These are phyloP conservation scores for Skeletonema menzelii DNA, from an alignment of 108 stramenopile genomes.

Conservation along the genomic window DNA sequence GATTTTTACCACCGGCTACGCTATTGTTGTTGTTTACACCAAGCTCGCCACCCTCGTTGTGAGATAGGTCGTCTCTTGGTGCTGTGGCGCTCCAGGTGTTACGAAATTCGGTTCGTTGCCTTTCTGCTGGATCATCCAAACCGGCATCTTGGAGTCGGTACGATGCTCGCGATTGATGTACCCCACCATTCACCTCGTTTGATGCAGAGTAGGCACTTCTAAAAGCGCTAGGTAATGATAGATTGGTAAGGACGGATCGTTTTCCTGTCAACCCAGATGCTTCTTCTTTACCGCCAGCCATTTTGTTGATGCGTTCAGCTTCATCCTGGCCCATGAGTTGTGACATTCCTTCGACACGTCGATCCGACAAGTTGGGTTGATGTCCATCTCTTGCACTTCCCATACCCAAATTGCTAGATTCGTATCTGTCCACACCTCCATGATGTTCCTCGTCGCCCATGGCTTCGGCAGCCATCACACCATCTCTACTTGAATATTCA, in stretches of 20 bases:
- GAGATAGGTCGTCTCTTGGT: conserved; percentile 29
- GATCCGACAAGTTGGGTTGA: conserved; percentile 3
- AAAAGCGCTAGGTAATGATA: conserved; percentile 44
- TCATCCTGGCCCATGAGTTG: conserved; percentile 42
- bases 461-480: not conserved
- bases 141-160: conserved; percentile 12
- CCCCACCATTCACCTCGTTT: conserved; percentile 15
- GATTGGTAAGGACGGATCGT: conserved; percentile 31
- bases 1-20: not conserved
- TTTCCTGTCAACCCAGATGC: conserved; percentile 15
- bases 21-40: not conserved
- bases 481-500: conserved; percentile 36
- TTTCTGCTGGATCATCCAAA: conserved; percentile 32
- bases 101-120: conserved; percentile 43
- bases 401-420: conserved; percentile 37
- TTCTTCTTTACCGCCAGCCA: not conserved
- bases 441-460: not conserved
- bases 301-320: conserved; percentile 5
- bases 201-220: conserved; percentile 40
- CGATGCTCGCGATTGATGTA: conserved; percentile 17
- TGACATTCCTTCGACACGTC: conserved; percentile 45
- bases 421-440: not conserved
- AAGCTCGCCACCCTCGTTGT: conserved; percentile 15
- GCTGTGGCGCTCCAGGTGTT: conserved; percentile 50
- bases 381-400: conserved; percentile 31